A percentile compares a stretch with the other conserved stretches of the same genome.
Conservation (phyloP, 1,284 basidiomycete genomes). For the Chalciporus sp. region DNA sequence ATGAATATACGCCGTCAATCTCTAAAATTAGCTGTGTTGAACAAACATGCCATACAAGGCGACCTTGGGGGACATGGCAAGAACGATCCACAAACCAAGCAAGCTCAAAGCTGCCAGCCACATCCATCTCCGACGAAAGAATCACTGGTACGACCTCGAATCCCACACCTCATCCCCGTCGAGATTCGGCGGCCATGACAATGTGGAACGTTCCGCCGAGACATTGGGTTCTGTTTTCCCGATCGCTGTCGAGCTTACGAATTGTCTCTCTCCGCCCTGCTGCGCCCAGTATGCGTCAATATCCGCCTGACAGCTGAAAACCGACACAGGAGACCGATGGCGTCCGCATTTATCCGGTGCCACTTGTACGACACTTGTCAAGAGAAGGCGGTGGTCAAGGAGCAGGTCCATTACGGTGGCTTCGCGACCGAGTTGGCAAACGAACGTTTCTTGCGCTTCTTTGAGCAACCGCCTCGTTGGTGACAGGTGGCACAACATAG, state of each 20-base stretch:
- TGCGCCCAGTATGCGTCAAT: constrained; percentile 43
- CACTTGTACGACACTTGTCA: constrained; percentile 9
- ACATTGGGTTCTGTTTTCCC: constrained; percentile 30
- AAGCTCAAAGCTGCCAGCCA: constrained; percentile 19
- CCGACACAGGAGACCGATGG: constrained; percentile 10
- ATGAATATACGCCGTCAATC: constrained; percentile 13
- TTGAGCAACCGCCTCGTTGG: constrained; percentile 26
- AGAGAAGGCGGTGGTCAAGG: constrained; percentile 34
- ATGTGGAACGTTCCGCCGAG: constrained; percentile 51
- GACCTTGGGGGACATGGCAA: constrained; percentile 22
- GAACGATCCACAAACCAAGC: constrained; percentile 18
- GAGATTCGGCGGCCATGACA: constrained; percentile 37
- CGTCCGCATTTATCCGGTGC: constrained; percentile 9
- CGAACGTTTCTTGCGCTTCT: constrained; percentile 32
- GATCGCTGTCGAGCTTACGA: constrained; percentile 29
- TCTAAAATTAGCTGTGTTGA: constrained; percentile 28
- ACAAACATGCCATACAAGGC: constrained; percentile 27
- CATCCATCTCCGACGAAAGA: constrained; percentile 33
- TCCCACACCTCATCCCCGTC: constrained; percentile 33
- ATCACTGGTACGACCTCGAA: constrained; percentile 5
- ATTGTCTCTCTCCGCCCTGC: constrained; percentile 24
- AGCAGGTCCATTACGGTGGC: constrained; percentile 43
- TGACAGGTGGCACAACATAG: neutral
- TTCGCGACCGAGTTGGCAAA: constrained; percentile 21
- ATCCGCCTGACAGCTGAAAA: constrained; percentile 27